A percentile compares a stretch with the other conserved stretches of the same genome.
These are phyloP conservation scores for Microdochium paspali DNA, from an alignment of 2,329 filamentous ascomycete species.

Conservation along the genomic window DNA sequence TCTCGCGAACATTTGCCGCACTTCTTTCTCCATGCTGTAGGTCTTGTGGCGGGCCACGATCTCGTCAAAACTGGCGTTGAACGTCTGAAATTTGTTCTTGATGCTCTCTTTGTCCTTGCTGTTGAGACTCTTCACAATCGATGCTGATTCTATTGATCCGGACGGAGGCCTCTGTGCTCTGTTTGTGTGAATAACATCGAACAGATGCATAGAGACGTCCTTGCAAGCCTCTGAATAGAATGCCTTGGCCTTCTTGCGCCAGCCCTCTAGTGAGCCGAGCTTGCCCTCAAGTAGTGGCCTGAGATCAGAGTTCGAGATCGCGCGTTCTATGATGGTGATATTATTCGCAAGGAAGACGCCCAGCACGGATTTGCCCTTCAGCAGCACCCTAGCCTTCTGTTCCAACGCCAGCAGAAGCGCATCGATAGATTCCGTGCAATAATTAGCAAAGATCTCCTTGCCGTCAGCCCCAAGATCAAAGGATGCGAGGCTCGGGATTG, in stretches of 20 bases:
- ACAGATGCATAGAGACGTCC: constrained; percentile 73
- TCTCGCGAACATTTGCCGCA: constrained; percentile 67
- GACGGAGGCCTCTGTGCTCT: constrained; percentile 64
- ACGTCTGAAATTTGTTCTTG: constrained; percentile 89
- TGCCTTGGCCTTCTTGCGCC: constrained; percentile 77
- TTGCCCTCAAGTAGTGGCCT: constrained; percentile 58
- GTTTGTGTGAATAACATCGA: constrained; percentile 89
- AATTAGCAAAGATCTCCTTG: constrained; percentile 78
- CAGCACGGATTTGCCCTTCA: constrained; percentile 69
- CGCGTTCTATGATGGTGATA: constrained; percentile 73
- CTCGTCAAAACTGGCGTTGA: constrained; percentile 87
- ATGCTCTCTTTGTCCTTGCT: constrained; percentile 94
- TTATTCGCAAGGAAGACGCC: constrained; percentile 91
- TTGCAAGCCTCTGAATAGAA: constrained; percentile 83
- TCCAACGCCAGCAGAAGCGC: constrained; percentile 67
- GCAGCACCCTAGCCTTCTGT: constrained; percentile 58
- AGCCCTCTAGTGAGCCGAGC: constrained; percentile 62
- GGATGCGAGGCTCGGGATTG: constrained; percentile 61
- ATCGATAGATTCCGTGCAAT: constrained; percentile 83
- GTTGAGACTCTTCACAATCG: constrained; percentile 72
- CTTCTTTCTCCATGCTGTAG: constrained; percentile 85
- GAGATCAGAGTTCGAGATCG: constrained; percentile 75
- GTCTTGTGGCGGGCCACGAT: constrained; percentile 74
- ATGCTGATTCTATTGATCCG: constrained; percentile 68
- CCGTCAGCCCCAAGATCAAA: constrained; percentile 88